A percentile compares a stretch with the other conserved stretches of the same genome.
Conservation (phyloP, 2,329 filamentous ascomycete genomes). For the Penicillium sp. region DNA sequence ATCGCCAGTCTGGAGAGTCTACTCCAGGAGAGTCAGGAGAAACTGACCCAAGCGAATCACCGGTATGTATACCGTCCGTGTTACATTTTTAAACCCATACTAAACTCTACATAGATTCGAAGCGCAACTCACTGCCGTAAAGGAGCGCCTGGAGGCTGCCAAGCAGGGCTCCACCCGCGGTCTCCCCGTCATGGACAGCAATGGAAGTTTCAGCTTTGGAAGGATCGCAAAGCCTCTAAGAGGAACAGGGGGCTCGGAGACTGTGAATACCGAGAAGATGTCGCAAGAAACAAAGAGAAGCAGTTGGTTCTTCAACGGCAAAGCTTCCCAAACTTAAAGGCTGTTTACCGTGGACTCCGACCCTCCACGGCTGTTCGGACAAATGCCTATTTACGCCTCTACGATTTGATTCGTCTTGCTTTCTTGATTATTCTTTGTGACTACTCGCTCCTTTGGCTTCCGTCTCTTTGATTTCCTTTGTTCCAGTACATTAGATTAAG, state of each 20-base stretch:
- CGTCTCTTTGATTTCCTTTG: conserved; percentile 8
- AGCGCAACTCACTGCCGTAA: conserved; percentile 92
- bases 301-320: conserved; percentile 53
- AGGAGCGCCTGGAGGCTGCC: conserved; percentile 93
- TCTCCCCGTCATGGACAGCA: conserved; percentile 65
- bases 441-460: not conserved
- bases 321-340: conserved; percentile 23
- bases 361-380: not conserved
- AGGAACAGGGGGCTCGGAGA: conserved; percentile 46
- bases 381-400: conserved; percentile 1
- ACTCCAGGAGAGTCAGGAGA: conserved; percentile 96
- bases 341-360: conserved; percentile 2
- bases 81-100: conserved; percentile 24
- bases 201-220: conserved; percentile 71
- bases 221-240: conserved; percentile 63
- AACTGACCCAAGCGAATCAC: conserved; percentile 94
- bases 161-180: conserved; percentile 89
- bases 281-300: conserved; percentile 54
- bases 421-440: not conserved
- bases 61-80: conserved; percentile 64
- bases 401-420: not conserved
- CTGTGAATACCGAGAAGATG: conserved; percentile 27
- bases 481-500: conserved; percentile 26
- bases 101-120: conserved; percentile 70
- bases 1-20: conserved; percentile 91